Conservation (phyloP, 345 rosid species). For the Salix koriyanagi region DNA sequence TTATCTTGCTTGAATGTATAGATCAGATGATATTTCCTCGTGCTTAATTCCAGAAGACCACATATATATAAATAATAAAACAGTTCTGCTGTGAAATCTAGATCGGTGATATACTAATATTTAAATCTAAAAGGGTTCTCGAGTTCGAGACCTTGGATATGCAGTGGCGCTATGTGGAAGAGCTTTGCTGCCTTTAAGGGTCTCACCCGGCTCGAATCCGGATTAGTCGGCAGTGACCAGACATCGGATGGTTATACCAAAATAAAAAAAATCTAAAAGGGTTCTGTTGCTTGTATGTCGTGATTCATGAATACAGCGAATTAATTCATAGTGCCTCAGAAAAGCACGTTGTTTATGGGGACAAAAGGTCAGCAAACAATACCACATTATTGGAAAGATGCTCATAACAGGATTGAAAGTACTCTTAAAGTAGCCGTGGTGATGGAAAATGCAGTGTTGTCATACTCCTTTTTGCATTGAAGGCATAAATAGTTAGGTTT, state of each 20-base stretch:
- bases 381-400: not conserved
- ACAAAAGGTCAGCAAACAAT: not conserved
- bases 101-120: not conserved
- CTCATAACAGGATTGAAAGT: conserved; percentile 3
- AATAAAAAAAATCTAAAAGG: no score
- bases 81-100: not conserved
- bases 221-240: no score
- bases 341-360: not conserved
- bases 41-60: not conserved
- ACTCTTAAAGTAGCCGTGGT: not conserved
- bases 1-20: not conserved
- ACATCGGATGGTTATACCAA: no score
- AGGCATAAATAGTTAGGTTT: not conserved
- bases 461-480: not conserved
- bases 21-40: not conserved
- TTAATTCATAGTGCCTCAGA: not conserved
- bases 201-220: no score
- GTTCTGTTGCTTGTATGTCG: not conserved
- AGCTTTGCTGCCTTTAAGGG: no score
- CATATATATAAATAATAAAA: no score
- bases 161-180: no score
- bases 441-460: not conserved
- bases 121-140: no score
- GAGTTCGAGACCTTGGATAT: no score
- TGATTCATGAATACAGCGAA: not conserved